A percentile compares a stretch with the other conserved stretches of the same genome.
Conservation (phyloP, 179 eudicot species). For the Monotropa hypopitys region DNA sequence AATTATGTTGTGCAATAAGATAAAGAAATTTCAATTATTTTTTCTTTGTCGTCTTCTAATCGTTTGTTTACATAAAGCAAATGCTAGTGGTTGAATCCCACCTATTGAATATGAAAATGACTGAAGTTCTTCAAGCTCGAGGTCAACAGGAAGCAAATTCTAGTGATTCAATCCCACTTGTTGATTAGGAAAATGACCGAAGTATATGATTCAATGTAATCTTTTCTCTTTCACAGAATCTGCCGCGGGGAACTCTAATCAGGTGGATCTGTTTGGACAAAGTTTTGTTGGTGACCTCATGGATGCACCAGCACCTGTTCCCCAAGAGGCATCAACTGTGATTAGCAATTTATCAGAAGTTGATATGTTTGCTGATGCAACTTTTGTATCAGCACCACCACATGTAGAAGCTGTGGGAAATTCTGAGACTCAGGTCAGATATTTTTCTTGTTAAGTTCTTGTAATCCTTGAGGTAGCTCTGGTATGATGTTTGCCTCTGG, state of each 20-base stretch:
- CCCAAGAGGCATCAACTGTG: constrained; percentile 29
- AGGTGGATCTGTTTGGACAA: constrained; percentile 77
- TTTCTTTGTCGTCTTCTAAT: no score
- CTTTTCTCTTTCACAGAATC: constrained; percentile 38
- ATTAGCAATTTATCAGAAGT: constrained; percentile 43
- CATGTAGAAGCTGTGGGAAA: constrained; percentile 27
- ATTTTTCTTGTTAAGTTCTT: background rate
- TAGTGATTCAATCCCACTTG: background rate
- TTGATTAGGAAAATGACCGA: background rate
- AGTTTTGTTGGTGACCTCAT: constrained; percentile 65
- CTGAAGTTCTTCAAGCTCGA: no score
- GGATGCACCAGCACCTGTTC: constrained; percentile 49
- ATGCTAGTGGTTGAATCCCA: no score
- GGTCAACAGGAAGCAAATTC: background rate
- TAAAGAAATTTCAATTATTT: no score
- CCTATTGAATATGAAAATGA: no score
- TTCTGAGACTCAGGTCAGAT: constrained; percentile 39
- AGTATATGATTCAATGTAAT: background rate
- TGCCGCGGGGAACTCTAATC: constrained; percentile 39
- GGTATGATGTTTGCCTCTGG: background rate
- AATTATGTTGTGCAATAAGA: no score
- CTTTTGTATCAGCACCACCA: constrained; percentile 73
- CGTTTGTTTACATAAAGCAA: no score
- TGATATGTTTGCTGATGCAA: constrained; percentile 92
- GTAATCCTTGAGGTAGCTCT: background rate